Evolutionary conservation across 2,329 filamentous ascomycete species (phyloP).

Genomic region (Chaetomiaceae sp.): DNA sequence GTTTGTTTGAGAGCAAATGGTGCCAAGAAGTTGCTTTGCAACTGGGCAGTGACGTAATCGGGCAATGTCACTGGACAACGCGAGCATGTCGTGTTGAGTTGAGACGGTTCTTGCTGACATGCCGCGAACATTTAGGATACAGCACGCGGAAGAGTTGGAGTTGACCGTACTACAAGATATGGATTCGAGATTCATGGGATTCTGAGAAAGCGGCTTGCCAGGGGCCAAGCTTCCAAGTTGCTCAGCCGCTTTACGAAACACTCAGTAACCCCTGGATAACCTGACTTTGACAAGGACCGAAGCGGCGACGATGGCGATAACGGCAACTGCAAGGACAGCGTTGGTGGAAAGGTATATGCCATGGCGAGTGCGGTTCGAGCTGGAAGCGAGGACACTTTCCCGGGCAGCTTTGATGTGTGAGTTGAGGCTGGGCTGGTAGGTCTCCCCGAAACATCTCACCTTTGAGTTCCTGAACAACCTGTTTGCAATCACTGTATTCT

Average conservation of each 20-base stretch:
- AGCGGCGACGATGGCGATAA: not conserved
- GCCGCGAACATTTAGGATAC: too few species aligned
- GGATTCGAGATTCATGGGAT: too few species aligned
- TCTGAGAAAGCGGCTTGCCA: too few species aligned
- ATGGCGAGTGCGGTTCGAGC: not conserved
- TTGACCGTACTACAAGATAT: too few species aligned
- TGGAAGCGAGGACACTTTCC: not conserved
- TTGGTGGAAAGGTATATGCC: not conserved
- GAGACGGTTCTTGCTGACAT: too few species aligned
- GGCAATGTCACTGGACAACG: not conserved
- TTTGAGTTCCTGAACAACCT: not conserved
- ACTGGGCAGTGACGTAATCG: constrained; percentile 2
- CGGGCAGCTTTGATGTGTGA: not conserved
- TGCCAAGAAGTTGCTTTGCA: not conserved
- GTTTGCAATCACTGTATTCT: not conserved
- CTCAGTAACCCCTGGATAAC: not conserved
- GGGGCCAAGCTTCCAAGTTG: too few species aligned
- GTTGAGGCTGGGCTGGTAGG: too few species aligned
- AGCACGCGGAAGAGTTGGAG: too few species aligned
- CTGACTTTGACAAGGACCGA: not conserved
- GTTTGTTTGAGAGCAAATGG: not conserved
- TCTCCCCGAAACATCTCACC: not conserved
- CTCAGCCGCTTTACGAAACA: too few species aligned
- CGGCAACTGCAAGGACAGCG: not conserved
- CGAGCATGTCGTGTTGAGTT: not conserved